Evolutionary conservation across 2,329 filamentous ascomycete species (phyloP).

Genomic region (Diplodia scrobiculata): DNA sequence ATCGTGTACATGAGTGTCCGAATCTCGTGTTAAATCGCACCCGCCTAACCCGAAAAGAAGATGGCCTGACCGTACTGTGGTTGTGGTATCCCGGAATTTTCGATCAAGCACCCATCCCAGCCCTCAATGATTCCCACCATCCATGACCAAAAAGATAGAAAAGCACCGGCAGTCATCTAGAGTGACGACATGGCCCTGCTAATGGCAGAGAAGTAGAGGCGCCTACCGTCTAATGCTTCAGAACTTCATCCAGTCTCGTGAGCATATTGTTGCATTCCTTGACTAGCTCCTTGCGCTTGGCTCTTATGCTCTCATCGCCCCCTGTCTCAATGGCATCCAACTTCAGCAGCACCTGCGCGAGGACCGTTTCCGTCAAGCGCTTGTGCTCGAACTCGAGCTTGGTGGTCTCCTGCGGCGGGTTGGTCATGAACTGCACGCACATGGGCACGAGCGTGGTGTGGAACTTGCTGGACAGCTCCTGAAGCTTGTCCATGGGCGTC

Average conservation of each 20-base stretch:
- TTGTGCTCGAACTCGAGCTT: conserved; percentile 75
- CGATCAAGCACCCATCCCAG: background rate
- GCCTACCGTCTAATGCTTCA: background rate
- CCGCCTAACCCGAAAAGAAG: background rate
- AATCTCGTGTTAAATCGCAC: background rate
- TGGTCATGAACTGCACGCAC: conserved; percentile 62
- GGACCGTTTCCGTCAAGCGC: conserved; percentile 71
- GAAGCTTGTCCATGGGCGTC: conserved; percentile 63
- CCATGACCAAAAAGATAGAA: background rate
- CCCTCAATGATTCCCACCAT: background rate
- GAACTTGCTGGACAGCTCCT: conserved; percentile 67
- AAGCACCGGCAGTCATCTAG: background rate
- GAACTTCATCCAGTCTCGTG: conserved; percentile 61
- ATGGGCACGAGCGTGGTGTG: conserved; percentile 65
- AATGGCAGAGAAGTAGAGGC: background rate
- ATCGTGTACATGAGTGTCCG: background rate
- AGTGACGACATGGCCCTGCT: background rate
- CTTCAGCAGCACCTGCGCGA: conserved; percentile 76
- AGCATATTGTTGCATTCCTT: conserved; percentile 68
- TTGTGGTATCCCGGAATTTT: background rate
- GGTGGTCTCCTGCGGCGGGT: conserved; percentile 66
- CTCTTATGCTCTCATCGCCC: conserved; percentile 65
- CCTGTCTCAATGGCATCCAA: conserved; percentile 74
- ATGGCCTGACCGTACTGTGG: background rate
- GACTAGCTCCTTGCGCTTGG: conserved; percentile 71